Evolutionary conservation across 2,329 filamentous ascomycete species (phyloP).

Genomic region (Ophiostoma ips): DNA sequence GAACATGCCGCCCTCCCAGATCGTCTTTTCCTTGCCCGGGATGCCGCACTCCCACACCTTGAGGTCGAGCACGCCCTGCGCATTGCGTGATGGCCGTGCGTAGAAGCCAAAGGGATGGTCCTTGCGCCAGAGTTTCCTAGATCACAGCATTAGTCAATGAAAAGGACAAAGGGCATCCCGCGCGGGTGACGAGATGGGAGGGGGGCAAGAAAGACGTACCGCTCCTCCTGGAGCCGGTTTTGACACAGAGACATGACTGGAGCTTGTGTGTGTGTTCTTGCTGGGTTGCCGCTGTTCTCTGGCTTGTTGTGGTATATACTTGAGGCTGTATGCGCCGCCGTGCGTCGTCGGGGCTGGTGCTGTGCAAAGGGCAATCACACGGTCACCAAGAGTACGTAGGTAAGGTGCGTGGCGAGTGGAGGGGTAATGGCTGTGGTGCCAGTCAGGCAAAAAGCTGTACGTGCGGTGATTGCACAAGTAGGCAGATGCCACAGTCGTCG

Average conservation of each 20-base stretch:
- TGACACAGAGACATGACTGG: conserved; percentile 68
- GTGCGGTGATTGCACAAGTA: too few species aligned
- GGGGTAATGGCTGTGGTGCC: too few species aligned
- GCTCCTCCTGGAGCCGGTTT: conserved; percentile 77
- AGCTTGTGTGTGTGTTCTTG: not conserved
- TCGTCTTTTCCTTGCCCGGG: conserved; percentile 88
- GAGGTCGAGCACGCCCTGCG: conserved; percentile 72
- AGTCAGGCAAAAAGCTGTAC: too few species aligned
- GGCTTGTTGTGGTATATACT: too few species aligned
- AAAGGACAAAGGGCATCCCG: not conserved
- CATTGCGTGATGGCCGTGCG: conserved; percentile 70
- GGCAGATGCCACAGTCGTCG: too few species aligned
- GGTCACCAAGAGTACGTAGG: too few species aligned
- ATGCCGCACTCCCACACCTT: conserved; percentile 96
- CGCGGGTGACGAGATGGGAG: not conserved
- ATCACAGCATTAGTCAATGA: not conserved
- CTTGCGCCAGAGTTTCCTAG: conserved; percentile 87
- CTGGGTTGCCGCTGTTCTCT: too few species aligned
- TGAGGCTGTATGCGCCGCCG: not conserved
- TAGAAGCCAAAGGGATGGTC: conserved; percentile 98
- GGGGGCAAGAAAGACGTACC: conserved; percentile 38
- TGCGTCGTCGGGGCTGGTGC: too few species aligned
- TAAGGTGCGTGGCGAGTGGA: too few species aligned
- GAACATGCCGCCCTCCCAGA: conserved; percentile 96
- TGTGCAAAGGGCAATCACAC: too few species aligned